Percentiles rank a stretch among this genome's conserved stretches.
phyloP scores from a whole-genome alignment of 345 rosid genomes.

The Psidium friedrichsthalianum region DNA sequence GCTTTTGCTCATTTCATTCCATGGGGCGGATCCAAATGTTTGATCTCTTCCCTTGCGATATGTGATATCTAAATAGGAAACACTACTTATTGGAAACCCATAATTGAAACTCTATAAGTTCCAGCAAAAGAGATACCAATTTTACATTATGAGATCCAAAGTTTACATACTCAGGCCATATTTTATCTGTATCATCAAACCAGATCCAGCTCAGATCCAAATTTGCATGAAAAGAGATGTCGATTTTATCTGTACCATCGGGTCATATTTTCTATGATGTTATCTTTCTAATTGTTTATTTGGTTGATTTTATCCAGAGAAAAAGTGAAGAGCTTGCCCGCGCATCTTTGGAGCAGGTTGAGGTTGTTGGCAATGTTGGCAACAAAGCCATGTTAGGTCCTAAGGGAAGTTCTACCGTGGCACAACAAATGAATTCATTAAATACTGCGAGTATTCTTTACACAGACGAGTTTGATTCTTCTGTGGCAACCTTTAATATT shows the following conservation, averaged over 20 bases:
- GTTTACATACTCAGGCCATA: not conserved
- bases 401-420: slow-evolving; percentile 30
- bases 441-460: slow-evolving; percentile 24
- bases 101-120: not conserved
- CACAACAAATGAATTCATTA: slow-evolving; percentile 22
- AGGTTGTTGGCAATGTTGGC: slow-evolving; percentile 30
- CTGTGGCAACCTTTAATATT: slow-evolving; percentile 66
- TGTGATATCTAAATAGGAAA: not conserved
- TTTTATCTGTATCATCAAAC: not conserved
- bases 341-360: slow-evolving; percentile 58
- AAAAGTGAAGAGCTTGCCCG: slow-evolving; percentile 64
- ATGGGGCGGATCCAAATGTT: not conserved
- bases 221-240: too few species aligned
- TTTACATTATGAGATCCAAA: not conserved
- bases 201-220: not conserved
- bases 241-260: not conserved
- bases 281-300: not conserved
- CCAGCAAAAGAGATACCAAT: not conserved
- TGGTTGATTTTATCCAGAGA: slow-evolving; percentile 31
- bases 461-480: slow-evolving; percentile 65
- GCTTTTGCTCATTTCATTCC: not conserved
- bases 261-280: not conserved
- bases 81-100: not conserved
- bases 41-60: not conserved
- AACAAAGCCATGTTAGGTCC: slow-evolving; percentile 31